Evolutionary conservation across 352 stramenopile genomes (phyloP).

Genomic region (Blastocystis sp.): DNA sequence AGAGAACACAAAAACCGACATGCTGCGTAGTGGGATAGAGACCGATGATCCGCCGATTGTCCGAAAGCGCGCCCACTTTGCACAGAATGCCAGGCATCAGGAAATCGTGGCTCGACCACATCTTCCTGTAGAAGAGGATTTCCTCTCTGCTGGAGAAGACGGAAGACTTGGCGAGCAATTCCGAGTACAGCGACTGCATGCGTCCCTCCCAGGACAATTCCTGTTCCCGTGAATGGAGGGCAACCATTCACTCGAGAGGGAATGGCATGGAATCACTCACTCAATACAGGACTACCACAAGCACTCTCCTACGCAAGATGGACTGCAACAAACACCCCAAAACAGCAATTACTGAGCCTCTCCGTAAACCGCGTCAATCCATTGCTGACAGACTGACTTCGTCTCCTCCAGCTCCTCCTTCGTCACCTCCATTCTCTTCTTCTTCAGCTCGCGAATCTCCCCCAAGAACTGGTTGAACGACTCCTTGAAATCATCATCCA

Average conservation of each 20-base stretch:
- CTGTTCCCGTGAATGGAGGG: background rate
- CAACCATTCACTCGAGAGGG: background rate
- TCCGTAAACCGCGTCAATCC: conserved; percentile 40
- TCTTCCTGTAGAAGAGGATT: background rate
- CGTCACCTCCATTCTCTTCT: background rate
- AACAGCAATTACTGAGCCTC: background rate
- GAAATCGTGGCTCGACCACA: background rate
- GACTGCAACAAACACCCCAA: background rate
- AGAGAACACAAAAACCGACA: background rate
- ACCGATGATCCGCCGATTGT: background rate
- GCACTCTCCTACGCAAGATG: too few species aligned
- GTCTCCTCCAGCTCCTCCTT: background rate
- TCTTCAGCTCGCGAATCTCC: conserved; percentile 3
- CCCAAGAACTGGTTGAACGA: background rate
- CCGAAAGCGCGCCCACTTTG: background rate
- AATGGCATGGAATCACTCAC: too few species aligned
- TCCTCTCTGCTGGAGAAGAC: background rate
- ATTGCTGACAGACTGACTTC: background rate
- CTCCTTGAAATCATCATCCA: conserved; percentile 7
- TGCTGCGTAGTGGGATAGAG: background rate
- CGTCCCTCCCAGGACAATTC: background rate
- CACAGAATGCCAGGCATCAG: background rate
- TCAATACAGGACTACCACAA: too few species aligned
- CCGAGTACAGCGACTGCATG: background rate
- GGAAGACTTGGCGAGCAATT: background rate